A percentile compares a stretch with the other conserved stretches of the same genome.
Evolutionary conservation across 148 eudicot genomes (phyloP).

Genomic region (Talinum fruticosum): DNA sequence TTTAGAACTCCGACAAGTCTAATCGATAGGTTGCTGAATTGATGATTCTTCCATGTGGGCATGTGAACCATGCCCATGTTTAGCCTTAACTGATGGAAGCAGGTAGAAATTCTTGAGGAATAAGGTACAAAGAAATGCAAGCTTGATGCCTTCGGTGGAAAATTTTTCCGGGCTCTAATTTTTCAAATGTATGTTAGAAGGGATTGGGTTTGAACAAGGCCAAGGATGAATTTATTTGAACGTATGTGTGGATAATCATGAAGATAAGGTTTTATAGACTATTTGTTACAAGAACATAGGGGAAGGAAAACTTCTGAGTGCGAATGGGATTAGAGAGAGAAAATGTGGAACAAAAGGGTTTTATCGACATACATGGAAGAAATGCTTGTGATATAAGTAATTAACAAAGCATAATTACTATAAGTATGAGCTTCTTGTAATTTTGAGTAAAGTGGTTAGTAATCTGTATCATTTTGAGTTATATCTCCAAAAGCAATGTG

Average conservation of each 20-base stretch:
- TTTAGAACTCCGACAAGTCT: not conserved
- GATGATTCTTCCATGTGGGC: not conserved
- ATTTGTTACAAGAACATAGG: not conserved
- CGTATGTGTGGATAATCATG: not conserved
- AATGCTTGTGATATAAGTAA: not conserved
- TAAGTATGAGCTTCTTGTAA: not conserved
- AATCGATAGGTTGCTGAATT: not conserved
- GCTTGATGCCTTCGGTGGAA: not conserved
- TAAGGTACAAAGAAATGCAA: not conserved
- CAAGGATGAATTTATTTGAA: not conserved
- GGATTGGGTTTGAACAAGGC: not conserved
- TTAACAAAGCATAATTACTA: too few species aligned
- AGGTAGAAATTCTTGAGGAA: not conserved
- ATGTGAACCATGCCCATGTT: not conserved
- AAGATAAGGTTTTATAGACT: not conserved
- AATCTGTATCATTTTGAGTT: not conserved
- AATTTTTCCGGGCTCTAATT: not conserved
- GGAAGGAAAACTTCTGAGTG: not conserved
- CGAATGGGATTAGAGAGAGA: not conserved
- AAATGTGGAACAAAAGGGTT: not conserved
- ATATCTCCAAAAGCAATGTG: too few species aligned
- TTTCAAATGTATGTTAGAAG: not conserved
- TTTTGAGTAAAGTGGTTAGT: not conserved
- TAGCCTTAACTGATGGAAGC: not conserved
- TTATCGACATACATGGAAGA: not conserved